Conservation (phyloP, 2,329 filamentous ascomycete species). For the Raffaelea arxii region DNA sequence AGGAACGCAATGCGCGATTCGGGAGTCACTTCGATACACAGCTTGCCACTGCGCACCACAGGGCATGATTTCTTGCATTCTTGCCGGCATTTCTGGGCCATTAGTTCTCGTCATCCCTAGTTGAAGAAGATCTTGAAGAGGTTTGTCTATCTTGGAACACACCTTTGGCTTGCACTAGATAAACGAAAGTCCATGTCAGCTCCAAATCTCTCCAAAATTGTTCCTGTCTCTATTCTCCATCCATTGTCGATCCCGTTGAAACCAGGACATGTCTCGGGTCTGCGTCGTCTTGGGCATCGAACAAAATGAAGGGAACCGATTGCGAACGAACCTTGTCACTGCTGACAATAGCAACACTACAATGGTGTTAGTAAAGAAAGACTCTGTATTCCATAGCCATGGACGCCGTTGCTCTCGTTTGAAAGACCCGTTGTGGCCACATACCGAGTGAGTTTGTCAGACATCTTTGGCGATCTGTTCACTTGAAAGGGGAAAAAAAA, state of each 20-base stretch:
- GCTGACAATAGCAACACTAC: conserved; percentile 96
- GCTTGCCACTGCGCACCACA: conserved; percentile 90
- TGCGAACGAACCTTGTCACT: conserved; percentile 80
- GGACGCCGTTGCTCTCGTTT: too few relatives aligned
- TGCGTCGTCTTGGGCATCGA: too few relatives aligned
- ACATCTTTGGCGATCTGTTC: conserved; percentile 46
- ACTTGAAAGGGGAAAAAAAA: background rate
- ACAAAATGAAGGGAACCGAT: too few relatives aligned
- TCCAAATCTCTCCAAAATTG: background rate
- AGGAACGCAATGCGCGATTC: conserved; percentile 96
- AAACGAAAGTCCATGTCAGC: background rate
- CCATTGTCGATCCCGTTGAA: background rate
- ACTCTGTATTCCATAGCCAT: too few relatives aligned
- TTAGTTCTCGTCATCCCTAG: background rate
- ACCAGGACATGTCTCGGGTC: too few relatives aligned
- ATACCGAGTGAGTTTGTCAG: conserved; percentile 91
- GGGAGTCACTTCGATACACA: conserved; percentile 77
- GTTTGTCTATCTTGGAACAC: conserved; percentile 14
- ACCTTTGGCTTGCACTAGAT: conserved; percentile 79
- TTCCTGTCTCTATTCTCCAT: background rate
- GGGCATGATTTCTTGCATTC: conserved; percentile 99
- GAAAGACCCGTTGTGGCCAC: too few relatives aligned
- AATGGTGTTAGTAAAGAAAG: conserved; percentile 17
- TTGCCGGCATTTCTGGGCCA: conserved; percentile 75
- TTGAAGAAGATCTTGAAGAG: background rate